A percentile compares a stretch with the other conserved stretches of the same genome.
Evolutionary conservation across 2,329 filamentous ascomycete species (phyloP).

Genomic region (Hymenoscyphus repandus): DNA sequence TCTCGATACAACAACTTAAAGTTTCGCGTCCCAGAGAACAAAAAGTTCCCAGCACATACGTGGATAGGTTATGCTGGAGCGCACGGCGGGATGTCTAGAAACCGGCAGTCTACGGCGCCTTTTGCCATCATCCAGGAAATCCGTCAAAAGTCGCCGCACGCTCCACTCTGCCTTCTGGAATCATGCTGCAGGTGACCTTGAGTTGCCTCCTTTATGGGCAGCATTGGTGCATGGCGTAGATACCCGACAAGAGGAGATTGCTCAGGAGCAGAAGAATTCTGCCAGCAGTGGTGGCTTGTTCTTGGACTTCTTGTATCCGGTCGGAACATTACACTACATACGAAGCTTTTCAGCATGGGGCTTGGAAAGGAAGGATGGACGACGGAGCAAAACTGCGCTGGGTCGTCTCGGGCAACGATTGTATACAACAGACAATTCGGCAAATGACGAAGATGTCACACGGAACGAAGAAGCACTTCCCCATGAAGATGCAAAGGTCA

Average conservation of each 20-base stretch:
- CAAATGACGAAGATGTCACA: conserved; percentile 12
- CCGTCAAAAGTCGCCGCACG: conserved; percentile 37
- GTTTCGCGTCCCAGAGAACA: neutral
- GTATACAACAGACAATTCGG: conserved; percentile 29
- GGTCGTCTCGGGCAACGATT: conserved; percentile 27
- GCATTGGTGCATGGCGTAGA: conserved; percentile 21
- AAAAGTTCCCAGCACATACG: conserved; percentile 1
- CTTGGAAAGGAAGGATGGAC: conserved; percentile 22
- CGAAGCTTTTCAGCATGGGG: conserved; percentile 27
- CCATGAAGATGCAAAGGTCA: no score
- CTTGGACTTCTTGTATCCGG: conserved; percentile 38
- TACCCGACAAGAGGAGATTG: conserved; percentile 9
- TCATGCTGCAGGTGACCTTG: conserved; percentile 40
- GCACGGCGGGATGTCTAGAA: conserved; percentile 50
- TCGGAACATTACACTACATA: conserved; percentile 34
- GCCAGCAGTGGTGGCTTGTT: conserved; percentile 19
- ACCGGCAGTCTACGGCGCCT: conserved; percentile 49
- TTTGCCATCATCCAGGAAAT: conserved; percentile 34
- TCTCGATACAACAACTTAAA: neutral
- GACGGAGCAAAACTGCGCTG: conserved; percentile 13
- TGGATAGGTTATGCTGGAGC: conserved; percentile 50
- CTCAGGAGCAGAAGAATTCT: conserved; percentile 7
- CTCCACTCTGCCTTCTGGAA: conserved; percentile 52
- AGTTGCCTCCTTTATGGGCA: conserved; percentile 30
- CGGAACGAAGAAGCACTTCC: no score